Evolutionary conservation across 306 rosid genomes (phyloP).

Genomic region (Trifolium repens): DNA sequence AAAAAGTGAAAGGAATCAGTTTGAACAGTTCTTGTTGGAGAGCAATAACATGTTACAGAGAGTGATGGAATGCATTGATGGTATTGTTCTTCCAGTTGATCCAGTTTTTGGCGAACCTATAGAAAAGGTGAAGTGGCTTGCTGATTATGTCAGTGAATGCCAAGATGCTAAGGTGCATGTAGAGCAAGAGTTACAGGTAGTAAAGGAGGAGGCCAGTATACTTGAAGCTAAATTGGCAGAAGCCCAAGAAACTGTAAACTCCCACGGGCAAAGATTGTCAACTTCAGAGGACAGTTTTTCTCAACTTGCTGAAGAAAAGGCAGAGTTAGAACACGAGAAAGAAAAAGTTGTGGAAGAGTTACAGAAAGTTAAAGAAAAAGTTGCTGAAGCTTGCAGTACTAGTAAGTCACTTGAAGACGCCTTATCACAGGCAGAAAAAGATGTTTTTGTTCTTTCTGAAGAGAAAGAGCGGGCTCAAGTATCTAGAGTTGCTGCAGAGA

Average conservation of each 20-base stretch:
- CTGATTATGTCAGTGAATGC: conserved; percentile 62
- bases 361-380: conserved; percentile 61
- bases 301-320: conserved; percentile 69
- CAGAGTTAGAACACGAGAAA: conserved; percentile 63
- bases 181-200: conserved; percentile 65
- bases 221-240: conserved; percentile 64
- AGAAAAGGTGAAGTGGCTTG: conserved; percentile 80
- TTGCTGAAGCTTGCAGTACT: conserved; percentile 54
- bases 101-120: conserved; percentile 73
- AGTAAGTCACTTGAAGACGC: conserved; percentile 70
- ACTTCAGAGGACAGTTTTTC: conserved; percentile 61
- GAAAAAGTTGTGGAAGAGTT: conserved; percentile 63
- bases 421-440: conserved; percentile 69
- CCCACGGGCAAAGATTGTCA: conserved; percentile 70
- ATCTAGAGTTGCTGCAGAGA: conserved; percentile 61
- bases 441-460: conserved; percentile 51
- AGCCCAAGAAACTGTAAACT: conserved; percentile 57
- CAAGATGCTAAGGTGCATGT: conserved; percentile 62
- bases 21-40: conserved; percentile 75
- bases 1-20: conserved; percentile 67
- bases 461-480: conserved; percentile 77
- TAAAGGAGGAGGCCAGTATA: conserved; percentile 54
- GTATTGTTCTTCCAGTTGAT: conserved; percentile 68
- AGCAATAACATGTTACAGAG: conserved; percentile 74
- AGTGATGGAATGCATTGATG: conserved; percentile 71